Conservation (phyloP, 495 filamentous ascomycete genomes). For the Penicillium goetzii region DNA sequence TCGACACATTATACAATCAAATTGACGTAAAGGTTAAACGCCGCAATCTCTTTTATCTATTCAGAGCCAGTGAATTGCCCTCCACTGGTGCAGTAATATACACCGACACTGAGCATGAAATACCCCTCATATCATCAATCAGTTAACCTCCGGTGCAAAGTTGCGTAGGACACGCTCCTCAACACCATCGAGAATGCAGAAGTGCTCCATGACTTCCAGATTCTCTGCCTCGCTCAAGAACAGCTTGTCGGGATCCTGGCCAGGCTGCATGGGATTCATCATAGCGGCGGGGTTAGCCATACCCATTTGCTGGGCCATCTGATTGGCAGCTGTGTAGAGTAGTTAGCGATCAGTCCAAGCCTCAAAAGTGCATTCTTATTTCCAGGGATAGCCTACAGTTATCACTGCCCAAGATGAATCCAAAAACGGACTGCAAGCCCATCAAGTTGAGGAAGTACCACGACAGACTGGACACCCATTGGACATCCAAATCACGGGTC, state of each 20-base stretch:
- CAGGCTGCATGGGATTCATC: conserved; percentile 82
- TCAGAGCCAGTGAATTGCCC: conserved; percentile 13
- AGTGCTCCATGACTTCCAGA: conserved; percentile 89
- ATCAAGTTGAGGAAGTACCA: conserved; percentile 99
- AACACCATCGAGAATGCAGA: conserved; percentile 83
- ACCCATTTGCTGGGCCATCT: conserved; percentile 93
- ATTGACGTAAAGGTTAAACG: conserved; percentile 6
- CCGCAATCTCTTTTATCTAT: conserved; percentile 19
- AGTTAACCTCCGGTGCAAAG: conserved; percentile 35
- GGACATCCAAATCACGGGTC: conserved; percentile 92
- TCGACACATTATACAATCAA: background rate
- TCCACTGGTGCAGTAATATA: conserved; percentile 14
- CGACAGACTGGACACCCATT: conserved; percentile 97
- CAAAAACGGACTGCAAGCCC: conserved; percentile 96
- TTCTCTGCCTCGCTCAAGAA: conserved; percentile 93
- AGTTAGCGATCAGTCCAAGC: conserved; percentile 14
- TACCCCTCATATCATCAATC: conserved; percentile 7
- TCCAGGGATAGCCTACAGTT: conserved; percentile 65
- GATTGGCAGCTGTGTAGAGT: conserved; percentile 73
- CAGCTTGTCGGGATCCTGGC: conserved; percentile 93
- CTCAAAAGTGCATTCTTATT: background rate
- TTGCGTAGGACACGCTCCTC: conserved; percentile 76
- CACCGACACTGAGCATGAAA: conserved; percentile 12
- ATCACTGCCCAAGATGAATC: conserved; percentile 92
- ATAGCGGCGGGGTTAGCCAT: conserved; percentile 72